Percentiles rank a stretch among this genome's conserved stretches.
Conservation (phyloP, 192 early-diverging fungal species). For the Backusella westeae region DNA sequence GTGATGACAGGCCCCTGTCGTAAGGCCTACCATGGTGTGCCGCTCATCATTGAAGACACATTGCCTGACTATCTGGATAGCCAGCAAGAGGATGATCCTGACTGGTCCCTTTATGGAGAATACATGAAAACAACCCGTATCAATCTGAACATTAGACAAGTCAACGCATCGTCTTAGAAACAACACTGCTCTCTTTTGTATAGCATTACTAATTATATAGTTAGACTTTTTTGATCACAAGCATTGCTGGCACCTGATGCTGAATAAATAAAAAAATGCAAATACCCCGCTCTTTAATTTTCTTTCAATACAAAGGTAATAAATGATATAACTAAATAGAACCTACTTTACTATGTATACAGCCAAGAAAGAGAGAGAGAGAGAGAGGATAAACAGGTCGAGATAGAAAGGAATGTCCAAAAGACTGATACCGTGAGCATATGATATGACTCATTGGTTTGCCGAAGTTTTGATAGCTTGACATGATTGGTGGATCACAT, state of each 20-base stretch:
- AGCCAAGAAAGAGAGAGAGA: too few species aligned
- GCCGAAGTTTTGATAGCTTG: neutral
- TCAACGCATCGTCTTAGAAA: constrained; percentile 19
- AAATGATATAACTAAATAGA: too few species aligned
- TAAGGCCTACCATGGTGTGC: constrained; percentile 84
- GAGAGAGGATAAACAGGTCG: neutral
- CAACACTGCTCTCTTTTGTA: too few species aligned
- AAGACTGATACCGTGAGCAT: neutral
- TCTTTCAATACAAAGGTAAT: too few species aligned
- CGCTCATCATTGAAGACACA: constrained; percentile 71
- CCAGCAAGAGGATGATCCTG: constrained; percentile 40
- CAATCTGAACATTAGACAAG: constrained; percentile 92
- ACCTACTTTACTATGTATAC: too few species aligned
- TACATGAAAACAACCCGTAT: constrained; percentile 73
- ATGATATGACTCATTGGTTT: neutral
- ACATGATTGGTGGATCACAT: neutral
- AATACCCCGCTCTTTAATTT: too few species aligned
- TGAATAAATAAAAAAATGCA: too few species aligned
- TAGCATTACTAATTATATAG: too few species aligned
- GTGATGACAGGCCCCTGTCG: constrained; percentile 84
- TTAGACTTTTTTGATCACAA: too few species aligned
- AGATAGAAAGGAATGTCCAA: neutral
- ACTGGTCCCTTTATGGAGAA: constrained; percentile 65
- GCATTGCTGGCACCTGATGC: too few species aligned
- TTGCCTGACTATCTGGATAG: constrained; percentile 61